Evolutionary conservation across 176 grass and related monocot genomes (phyloP).

Genomic region (Musa beccarii): DNA sequence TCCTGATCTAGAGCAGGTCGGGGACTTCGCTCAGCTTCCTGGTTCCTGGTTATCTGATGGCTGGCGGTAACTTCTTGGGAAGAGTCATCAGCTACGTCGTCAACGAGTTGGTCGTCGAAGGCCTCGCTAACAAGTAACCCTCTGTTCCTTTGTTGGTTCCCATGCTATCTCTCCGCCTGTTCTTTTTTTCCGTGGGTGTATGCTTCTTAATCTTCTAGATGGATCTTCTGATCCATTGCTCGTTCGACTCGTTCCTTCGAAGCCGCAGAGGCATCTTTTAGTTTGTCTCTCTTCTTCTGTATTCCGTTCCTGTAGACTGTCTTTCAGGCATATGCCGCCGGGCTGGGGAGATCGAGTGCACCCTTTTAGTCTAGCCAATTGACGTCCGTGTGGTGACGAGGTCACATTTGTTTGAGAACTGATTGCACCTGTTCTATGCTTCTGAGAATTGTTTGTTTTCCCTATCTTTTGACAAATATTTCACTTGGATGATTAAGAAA

Average conservation of each 20-base stretch:
- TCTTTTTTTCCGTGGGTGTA: not conserved
- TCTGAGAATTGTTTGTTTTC: too few species aligned
- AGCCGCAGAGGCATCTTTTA: conserved; percentile 58
- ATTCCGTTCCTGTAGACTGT: conserved; percentile 6
- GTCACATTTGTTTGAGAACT: too few species aligned
- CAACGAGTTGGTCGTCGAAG: conserved; percentile 37
- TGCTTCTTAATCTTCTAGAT: conserved; percentile 81
- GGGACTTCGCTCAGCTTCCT: too few species aligned
- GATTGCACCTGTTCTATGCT: too few species aligned
- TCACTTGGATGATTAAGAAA: too few species aligned
- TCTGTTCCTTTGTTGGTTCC: not conserved
- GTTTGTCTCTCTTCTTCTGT: conserved; percentile 16
- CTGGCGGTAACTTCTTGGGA: conserved; percentile 30
- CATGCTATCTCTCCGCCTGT: not conserved
- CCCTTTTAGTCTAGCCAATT: too few species aligned
- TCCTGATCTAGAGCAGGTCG: too few species aligned
- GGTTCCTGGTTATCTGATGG: conserved; percentile 13
- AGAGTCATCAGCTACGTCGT: conserved; percentile 31
- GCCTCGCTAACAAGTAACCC: conserved; percentile 37
- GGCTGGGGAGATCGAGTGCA: conserved; percentile 12
- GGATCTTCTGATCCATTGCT: conserved; percentile 26
- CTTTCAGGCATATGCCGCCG: not conserved
- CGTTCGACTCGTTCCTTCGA: conserved; percentile 74
- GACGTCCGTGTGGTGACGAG: too few species aligned
- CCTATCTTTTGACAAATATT: too few species aligned